phyloP scores from a whole-genome alignment of 2,329 filamentous ascomycete species.

The Pseudocercospora eumusae region DNA sequence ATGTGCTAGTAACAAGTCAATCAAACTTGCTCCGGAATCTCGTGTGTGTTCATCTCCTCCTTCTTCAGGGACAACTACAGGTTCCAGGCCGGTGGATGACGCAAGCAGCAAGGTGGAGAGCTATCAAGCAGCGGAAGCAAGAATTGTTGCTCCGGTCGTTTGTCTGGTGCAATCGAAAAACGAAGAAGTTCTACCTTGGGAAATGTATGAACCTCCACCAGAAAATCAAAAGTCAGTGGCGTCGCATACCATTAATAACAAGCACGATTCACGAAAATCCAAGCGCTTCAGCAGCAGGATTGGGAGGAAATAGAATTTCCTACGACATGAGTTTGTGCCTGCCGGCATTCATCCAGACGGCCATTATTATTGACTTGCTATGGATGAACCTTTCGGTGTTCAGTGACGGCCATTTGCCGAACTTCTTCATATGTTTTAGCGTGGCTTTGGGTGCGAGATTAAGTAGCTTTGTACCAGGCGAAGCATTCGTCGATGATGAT shows the following conservation, averaged over 20 bases:
- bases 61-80: background rate
- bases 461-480: too few species aligned
- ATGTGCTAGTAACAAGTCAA: background rate
- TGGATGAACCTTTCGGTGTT: too few species aligned
- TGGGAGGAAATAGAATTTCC: conserved; percentile 13
- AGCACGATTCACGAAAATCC: conserved; percentile 3
- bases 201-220: conserved; percentile 22
- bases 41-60: background rate
- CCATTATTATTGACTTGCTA: too few species aligned
- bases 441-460: background rate
- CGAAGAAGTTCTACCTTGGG: conserved; percentile 25
- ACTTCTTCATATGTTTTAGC: background rate
- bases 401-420: too few species aligned
- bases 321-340: background rate
- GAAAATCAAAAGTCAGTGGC: background rate
- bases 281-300: conserved; percentile 21
- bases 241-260: background rate
- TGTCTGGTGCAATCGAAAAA: conserved; percentile 8
- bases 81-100: background rate
- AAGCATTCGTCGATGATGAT: too few species aligned
- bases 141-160: conserved; percentile 3
- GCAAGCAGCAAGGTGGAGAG: background rate
- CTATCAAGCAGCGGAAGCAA: background rate
- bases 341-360: background rate
- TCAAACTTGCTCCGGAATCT: background rate